These are phyloP conservation scores for Aspergillus wentii DNA, from an alignment of 495 filamentous ascomycete species.

Conservation along the genomic window DNA sequence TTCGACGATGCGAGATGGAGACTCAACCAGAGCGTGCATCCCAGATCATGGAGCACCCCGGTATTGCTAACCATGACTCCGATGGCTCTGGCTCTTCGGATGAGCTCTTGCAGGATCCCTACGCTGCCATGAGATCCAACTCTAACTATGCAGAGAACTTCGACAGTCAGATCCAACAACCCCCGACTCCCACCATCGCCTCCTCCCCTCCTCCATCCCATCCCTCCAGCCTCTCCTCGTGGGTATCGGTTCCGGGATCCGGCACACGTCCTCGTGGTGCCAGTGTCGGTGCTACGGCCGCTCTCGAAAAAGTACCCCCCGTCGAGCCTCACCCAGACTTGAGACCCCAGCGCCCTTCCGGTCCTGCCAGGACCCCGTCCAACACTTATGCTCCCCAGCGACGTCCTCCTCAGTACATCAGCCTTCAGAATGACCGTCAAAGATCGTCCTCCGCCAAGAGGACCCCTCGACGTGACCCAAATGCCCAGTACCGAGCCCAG, in stretches of 20 bases:
- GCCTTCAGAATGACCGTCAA: constrained; percentile 43
- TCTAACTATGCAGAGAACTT: constrained; percentile 33
- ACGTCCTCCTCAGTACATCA: constrained; percentile 60
- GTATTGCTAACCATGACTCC: constrained; percentile 53
- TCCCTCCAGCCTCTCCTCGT: constrained; percentile 35
- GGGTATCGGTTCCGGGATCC: constrained; percentile 31
- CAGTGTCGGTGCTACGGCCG: constrained; percentile 29
- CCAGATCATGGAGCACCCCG: constrained; percentile 51
- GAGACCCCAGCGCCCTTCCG: constrained; percentile 53
- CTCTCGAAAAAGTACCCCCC: constrained; percentile 24
- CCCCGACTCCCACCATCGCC: constrained; percentile 38
- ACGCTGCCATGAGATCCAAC: constrained; percentile 40
- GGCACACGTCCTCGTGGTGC: constrained; percentile 35
- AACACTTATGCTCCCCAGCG: constrained; percentile 72
- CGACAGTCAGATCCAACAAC: constrained; percentile 32
- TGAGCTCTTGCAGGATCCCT: constrained; percentile 43
- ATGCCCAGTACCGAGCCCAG: constrained; percentile 76
- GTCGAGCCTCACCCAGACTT: constrained; percentile 27
- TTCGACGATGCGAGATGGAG: no score
- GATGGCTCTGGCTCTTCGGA: constrained; percentile 61
- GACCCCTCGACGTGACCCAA: constrained; percentile 57
- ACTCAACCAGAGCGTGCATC: constrained; percentile 16
- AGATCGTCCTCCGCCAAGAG: constrained; percentile 51
- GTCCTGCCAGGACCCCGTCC: constrained; percentile 60
- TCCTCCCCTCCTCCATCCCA: constrained; percentile 39